Percentiles rank a stretch among this genome's conserved stretches.
Evolutionary conservation across 2,329 filamentous ascomycete species (phyloP).

Genomic region (Penicillium sp.): DNA sequence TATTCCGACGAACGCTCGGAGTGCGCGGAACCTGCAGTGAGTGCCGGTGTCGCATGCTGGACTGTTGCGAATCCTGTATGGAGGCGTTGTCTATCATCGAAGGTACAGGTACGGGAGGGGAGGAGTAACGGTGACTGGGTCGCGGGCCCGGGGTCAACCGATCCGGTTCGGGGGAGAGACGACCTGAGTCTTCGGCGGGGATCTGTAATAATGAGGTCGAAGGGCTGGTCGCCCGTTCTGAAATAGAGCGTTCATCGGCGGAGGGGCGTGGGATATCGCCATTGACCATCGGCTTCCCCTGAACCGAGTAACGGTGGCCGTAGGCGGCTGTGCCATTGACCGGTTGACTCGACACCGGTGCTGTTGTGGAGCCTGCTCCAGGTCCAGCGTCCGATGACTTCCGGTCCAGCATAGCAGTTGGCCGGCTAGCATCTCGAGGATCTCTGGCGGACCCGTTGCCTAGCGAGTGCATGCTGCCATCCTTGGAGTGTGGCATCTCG

Average conservation of each 20-base stretch:
- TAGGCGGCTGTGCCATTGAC: constrained; percentile 26
- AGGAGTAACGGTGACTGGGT: constrained; percentile 38
- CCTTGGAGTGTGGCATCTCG: constrained; percentile 42
- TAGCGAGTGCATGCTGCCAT: constrained; percentile 53
- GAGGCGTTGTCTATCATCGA: constrained; percentile 54
- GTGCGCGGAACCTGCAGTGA: constrained; percentile 82
- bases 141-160: constrained; percentile 30
- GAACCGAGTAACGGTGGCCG: constrained; percentile 22
- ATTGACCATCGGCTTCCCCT: constrained; percentile 33
- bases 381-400: constrained; percentile 31
- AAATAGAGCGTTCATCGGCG: constrained; percentile 31
- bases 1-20: constrained; percentile 57
- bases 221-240: constrained; percentile 30
- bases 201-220: constrained; percentile 35
- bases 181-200: constrained; percentile 34
- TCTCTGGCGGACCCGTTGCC: constrained; percentile 37
- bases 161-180: constrained; percentile 32
- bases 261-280: constrained; percentile 33
- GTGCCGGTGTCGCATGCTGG: constrained; percentile 75
- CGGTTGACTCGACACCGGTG: constrained; percentile 26
- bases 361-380: constrained; percentile 26
- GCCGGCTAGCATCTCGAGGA: constrained; percentile 30
- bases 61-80: constrained; percentile 56
- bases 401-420: constrained; percentile 30
- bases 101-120: constrained; percentile 57